phyloP scores from a whole-genome alignment of 1,284 basidiomycete species.

The Cutaneotrichosporon arboriforme region DNA sequence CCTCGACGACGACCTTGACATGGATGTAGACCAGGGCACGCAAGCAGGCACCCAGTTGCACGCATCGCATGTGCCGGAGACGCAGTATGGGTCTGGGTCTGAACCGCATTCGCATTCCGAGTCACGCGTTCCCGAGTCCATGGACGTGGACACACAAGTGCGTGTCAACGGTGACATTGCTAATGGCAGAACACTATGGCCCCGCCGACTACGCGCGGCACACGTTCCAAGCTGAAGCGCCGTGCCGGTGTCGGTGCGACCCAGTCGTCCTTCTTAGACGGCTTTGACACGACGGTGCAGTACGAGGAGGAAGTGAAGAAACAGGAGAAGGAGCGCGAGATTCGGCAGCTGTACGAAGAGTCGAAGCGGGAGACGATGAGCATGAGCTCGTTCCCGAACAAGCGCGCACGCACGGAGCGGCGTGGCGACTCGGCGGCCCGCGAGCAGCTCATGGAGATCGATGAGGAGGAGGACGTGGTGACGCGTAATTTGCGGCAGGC shows the following conservation, averaged over 20 bases:
- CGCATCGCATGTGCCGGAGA: slow-evolving; percentile 7
- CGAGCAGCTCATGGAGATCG: slow-evolving; percentile 26
- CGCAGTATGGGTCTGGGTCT: slow-evolving; percentile 7
- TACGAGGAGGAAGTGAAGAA: slow-evolving; percentile 21
- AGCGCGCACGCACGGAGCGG: background rate
- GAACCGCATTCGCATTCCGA: background rate
- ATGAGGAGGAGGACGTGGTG: slow-evolving; percentile 23
- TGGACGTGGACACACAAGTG: slow-evolving; percentile 12
- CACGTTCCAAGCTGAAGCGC: slow-evolving; percentile 18
- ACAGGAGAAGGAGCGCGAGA: slow-evolving; percentile 29
- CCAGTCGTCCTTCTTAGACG: slow-evolving; percentile 17
- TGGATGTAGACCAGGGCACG: background rate
- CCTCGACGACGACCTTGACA: slow-evolving; percentile 14
- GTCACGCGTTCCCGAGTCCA: slow-evolving; percentile 15
- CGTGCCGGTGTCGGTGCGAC: slow-evolving; percentile 16
- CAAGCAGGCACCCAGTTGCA: background rate
- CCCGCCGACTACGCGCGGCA: background rate
- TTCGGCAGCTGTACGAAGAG: slow-evolving; percentile 37
- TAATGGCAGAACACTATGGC: background rate
- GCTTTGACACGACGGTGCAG: slow-evolving; percentile 17
- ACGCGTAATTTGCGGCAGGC: slow-evolving; percentile 3
- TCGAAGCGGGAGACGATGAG: slow-evolving; percentile 17
- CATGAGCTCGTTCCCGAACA: slow-evolving; percentile 8
- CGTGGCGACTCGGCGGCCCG: background rate
- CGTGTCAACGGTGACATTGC: background rate